Conservation (phyloP, 2,329 filamentous ascomycete genomes). For the Trichoderma pleuroti region DNA sequence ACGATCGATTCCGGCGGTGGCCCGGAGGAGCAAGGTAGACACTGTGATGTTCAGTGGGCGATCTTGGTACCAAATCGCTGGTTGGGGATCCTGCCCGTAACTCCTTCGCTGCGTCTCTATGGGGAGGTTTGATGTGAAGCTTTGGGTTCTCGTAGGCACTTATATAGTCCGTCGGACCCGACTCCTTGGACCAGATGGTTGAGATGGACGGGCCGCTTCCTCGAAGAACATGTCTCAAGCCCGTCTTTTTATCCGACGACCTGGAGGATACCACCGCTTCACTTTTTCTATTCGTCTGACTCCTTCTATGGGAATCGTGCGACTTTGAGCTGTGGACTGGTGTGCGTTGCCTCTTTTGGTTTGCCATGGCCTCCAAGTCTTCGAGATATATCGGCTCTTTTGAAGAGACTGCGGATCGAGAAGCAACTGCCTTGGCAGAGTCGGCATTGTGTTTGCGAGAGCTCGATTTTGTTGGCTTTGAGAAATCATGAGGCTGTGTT, state of each 20-base stretch:
- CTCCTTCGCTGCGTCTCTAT: constrained; percentile 13
- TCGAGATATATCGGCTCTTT: constrained; percentile 14
- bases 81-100: constrained; percentile 42
- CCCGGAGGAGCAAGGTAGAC: constrained; percentile 26
- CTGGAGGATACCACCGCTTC: constrained; percentile 24
- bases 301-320: constrained; percentile 9
- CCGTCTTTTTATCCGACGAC: constrained; percentile 25
- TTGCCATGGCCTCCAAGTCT: constrained; percentile 30
- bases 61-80: constrained; percentile 40
- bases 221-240: constrained; percentile 47
- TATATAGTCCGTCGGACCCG: constrained; percentile 13
- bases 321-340: constrained; percentile 28
- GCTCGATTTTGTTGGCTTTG: constrained; percentile 16
- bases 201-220: constrained; percentile 47
- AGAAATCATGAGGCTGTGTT: constrained; percentile 7
- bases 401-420: constrained; percentile 23
- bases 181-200: constrained; percentile 49
- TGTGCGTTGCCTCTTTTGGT: constrained; percentile 46
- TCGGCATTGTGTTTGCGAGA: constrained; percentile 9
- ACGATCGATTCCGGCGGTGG: constrained; percentile 29
- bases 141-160: neutral
- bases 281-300: constrained; percentile 30
- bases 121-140: constrained; percentile 16
- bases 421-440: neutral
- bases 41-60: constrained; percentile 34